Percentiles rank a stretch among this genome's conserved stretches.
phyloP scores from a whole-genome alignment of 257 asterid genomes.

The Coffea eugenioides region DNA sequence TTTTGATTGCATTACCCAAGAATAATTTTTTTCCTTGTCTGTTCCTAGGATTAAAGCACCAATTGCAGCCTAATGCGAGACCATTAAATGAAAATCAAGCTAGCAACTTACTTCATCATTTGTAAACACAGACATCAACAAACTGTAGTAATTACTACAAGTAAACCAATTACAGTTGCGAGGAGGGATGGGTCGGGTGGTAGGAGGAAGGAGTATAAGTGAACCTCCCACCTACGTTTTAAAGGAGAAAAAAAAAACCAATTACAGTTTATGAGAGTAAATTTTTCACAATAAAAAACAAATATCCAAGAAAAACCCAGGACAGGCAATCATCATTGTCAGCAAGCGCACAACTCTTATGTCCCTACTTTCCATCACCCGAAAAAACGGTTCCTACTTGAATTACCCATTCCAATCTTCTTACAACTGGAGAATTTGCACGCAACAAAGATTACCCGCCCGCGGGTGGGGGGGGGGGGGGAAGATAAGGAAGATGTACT shows the following conservation, averaged over 20 bases:
- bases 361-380: no score
- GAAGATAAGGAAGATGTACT: background rate
- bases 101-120: background rate
- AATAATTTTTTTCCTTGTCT: no score
- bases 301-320: background rate
- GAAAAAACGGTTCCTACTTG: no score
- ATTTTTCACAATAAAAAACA: background rate
- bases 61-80: background rate
- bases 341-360: background rate
- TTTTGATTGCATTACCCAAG: background rate
- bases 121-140: background rate
- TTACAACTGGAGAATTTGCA: background rate
- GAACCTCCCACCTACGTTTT: no score
- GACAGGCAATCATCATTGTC: background rate
- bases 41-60: background rate
- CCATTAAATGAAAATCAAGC: background rate
- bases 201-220: no score
- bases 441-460: no score
- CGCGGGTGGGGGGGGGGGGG: background rate
- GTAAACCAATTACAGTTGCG: background rate
- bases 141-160: background rate
- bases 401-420: no score
- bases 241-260: background rate
- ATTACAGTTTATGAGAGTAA: background rate
- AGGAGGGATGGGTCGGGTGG: no score